Evolutionary conservation across 495 filamentous ascomycete species (phyloP).

Genomic region (Neurospora sp.): DNA sequence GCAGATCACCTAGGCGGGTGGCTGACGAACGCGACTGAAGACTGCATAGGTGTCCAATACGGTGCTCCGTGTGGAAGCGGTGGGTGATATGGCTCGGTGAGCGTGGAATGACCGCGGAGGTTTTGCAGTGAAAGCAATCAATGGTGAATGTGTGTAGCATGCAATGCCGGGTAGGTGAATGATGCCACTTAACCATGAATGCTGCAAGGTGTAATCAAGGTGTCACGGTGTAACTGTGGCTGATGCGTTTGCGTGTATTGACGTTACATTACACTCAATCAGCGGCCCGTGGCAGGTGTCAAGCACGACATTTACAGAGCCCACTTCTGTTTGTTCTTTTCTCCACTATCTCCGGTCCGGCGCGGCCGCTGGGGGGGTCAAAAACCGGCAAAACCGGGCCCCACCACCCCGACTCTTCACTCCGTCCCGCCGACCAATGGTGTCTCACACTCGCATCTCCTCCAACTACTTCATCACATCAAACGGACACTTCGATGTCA

Average conservation of each 20-base stretch:
- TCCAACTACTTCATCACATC: neutral
- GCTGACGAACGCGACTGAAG: neutral
- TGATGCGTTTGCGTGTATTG: neutral
- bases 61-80: neutral
- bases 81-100: neutral
- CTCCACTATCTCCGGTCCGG: neutral
- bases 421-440: neutral
- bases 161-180: neutral
- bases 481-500: neutral
- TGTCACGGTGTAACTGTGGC: neutral
- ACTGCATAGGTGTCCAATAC: neutral
- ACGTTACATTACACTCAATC: neutral
- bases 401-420: neutral
- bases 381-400: neutral
- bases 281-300: neutral
- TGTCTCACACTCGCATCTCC: neutral
- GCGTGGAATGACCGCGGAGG: neutral
- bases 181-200: neutral
- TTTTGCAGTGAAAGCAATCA: neutral
- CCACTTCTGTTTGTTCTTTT: neutral
- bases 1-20: neutral
- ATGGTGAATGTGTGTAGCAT: neutral
- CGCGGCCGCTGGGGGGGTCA: neutral
- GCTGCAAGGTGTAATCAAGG: neutral
- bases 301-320: neutral